These are phyloP conservation scores for Claviceps sp. DNA, from an alignment of 2,329 filamentous ascomycete species.

Conservation along the genomic window DNA sequence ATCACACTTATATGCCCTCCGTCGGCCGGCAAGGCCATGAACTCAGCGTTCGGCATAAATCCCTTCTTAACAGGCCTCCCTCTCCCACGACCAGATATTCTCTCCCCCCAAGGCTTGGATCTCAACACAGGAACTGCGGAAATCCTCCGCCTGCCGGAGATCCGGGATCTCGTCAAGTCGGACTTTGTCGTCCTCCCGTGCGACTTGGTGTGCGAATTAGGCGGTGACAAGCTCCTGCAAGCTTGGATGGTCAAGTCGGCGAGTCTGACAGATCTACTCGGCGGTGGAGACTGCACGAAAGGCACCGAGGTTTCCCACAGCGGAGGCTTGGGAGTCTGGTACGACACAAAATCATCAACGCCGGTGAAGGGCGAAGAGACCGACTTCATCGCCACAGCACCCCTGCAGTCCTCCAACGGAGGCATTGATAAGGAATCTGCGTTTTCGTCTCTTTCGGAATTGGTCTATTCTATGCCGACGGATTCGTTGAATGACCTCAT, in stretches of 20 bases:
- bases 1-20: slow-evolving; percentile 51
- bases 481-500: slow-evolving; percentile 77
- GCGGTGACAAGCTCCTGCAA: slow-evolving; percentile 69
- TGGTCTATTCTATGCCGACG: slow-evolving; percentile 78
- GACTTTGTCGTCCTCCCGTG: slow-evolving; percentile 90
- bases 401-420: slow-evolving; percentile 42
- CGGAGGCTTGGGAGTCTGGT: slow-evolving; percentile 82
- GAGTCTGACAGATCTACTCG: slow-evolving; percentile 49
- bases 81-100: slow-evolving; percentile 56
- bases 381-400: slow-evolving; percentile 74
- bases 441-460: slow-evolving; percentile 54
- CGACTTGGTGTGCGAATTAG: slow-evolving; percentile 82
- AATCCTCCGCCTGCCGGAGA: slow-evolving; percentile 70
- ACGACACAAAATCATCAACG: slow-evolving; percentile 64
- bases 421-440: slow-evolving; percentile 42
- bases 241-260: slow-evolving; percentile 83
- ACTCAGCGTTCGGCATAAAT: slow-evolving; percentile 59
- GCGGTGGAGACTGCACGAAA: slow-evolving; percentile 28
- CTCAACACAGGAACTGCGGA: slow-evolving; percentile 83
- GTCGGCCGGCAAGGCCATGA: slow-evolving; percentile 52
- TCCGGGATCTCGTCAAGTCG: slow-evolving; percentile 62
- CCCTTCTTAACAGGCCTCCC: slow-evolving; percentile 64
- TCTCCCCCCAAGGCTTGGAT: slow-evolving; percentile 63
- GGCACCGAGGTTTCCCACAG: slow-evolving; percentile 34
- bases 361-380: slow-evolving; percentile 82